These are phyloP conservation scores for Fonsecaea pugnacius DNA, from an alignment of 2,329 filamentous ascomycete genomes.

Conservation along the genomic window DNA sequence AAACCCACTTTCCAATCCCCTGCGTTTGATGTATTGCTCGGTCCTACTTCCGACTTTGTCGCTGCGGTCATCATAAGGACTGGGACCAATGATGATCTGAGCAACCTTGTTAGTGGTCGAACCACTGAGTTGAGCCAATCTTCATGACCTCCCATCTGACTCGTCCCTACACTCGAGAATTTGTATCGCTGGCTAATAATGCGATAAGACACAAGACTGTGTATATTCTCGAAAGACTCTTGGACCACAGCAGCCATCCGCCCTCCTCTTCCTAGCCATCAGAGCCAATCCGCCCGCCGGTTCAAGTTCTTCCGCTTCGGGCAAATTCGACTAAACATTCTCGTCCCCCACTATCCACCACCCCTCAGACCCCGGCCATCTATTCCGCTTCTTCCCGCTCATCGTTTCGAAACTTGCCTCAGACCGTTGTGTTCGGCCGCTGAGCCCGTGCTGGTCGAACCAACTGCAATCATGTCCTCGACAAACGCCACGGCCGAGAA, in stretches of 20 bases:
- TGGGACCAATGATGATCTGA: neutral
- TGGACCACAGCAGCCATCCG: neutral
- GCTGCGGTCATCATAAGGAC: neutral
- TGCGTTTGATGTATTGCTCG: neutral
- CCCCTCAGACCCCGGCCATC: neutral
- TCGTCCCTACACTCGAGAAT: neutral
- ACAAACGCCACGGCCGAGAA: conserved; percentile 23
- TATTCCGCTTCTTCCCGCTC: neutral
- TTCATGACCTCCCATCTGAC: neutral
- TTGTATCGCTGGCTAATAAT: conserved; percentile 2
- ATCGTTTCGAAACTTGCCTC: neutral
- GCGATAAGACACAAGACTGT: neutral
- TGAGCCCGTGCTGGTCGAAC: neutral
- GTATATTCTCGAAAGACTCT: neutral
- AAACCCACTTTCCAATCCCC: neutral
- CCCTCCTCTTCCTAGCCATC: neutral
- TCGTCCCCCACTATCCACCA: neutral
- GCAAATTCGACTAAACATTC: neutral
- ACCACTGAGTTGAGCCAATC: neutral
- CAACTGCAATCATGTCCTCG: conserved; percentile 11
- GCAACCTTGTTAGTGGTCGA: neutral
- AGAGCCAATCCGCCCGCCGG: neutral
- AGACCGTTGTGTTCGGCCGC: neutral
- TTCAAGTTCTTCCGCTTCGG: conserved; percentile 2
- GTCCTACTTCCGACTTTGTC: neutral